Conservation (phyloP, 495 filamentous ascomycete genomes). For the Penicillium lagena region DNA sequence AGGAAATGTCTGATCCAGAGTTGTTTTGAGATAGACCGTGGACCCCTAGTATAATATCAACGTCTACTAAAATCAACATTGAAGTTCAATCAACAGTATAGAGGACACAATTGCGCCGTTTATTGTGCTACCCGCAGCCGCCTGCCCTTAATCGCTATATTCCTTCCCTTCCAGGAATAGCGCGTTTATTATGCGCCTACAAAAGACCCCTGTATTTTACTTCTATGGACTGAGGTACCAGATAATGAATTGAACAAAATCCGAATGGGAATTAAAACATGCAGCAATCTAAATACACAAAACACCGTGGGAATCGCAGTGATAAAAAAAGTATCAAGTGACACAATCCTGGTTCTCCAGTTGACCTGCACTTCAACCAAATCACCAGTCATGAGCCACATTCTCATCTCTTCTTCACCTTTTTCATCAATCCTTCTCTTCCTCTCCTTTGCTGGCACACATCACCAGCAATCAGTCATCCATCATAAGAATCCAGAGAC, state of each 20-base stretch:
- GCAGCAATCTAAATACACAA: conserved; percentile 24
- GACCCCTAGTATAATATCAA: no score
- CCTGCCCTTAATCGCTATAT: no score
- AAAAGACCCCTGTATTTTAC: no score
- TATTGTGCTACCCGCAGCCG: no score
- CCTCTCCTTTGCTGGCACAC: not conserved
- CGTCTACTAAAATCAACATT: no score
- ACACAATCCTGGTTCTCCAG: not conserved
- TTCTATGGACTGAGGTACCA: not conserved
- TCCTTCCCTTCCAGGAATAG: no score
- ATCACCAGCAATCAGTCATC: no score
- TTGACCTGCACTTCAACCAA: conserved; percentile 44
- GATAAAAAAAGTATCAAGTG: conserved; percentile 1
- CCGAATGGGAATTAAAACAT: conserved; percentile 5
- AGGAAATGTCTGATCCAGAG: no score
- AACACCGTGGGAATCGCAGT: not conserved
- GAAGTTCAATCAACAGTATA: no score
- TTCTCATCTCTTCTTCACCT: conserved; percentile 6
- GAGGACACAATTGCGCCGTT: no score
- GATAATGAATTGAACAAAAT: not conserved
- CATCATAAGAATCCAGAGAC: conserved; percentile 7
- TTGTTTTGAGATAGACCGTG: no score
- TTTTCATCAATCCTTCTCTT: conserved; percentile 2
- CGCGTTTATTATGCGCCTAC: no score
- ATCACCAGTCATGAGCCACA: conserved; percentile 6